Base-by-base conservation (phyloP, 495 filamentous ascomycete genomes). In the Baudoinia panamericana region DNA sequence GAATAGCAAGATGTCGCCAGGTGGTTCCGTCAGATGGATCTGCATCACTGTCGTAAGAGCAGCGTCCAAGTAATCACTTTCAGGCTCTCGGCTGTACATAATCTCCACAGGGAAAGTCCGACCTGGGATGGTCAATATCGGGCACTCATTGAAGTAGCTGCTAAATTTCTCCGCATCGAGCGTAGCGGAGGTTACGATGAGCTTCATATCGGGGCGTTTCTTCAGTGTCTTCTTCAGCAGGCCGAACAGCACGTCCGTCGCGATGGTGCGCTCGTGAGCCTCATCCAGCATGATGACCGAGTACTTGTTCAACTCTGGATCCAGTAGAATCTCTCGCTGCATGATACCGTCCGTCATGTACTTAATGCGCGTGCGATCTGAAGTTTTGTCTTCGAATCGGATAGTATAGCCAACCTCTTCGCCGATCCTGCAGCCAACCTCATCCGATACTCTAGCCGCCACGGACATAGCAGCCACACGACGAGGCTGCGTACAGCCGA, bases 311-410 rank as follows among this genome's bases (percentile, higher is more conserved):
- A 96, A 61, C 52, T 87, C 75, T 0, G 86, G 82, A 54, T 96
- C 92, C 21, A 95, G 65, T 12, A 99, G 66, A 43, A 95, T 84
- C 60, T 99, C 92, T 62, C 90, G 67, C 63, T 96, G 78, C 52
- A 99, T 72, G 81, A 96, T 99, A 60, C 90, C 90, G 48, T 99
- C 90, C 10, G 90, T 99, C 87, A 96, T 95, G 62, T 96, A 99
- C 63, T 96, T 96, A 65, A 99, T 95, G 57, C 77, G 79, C 10
- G 90, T 97, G 11, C 82, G 76, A 1, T 85, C 78, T 47, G 77
- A 82, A 0, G 90, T 94, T 54, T 76, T 81, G 54, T 99, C 92
- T 55, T 99, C 90, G 56, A 99, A 99, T 56, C 90, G 80, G 56
- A 99, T 94, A 0, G 85, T 94, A 53, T 96, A 99, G 30, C 90